A percentile compares a stretch with the other conserved stretches of the same genome.
Evolutionary conservation across 1,284 basidiomycete species (phyloP).

Genomic region (Boletus semigastroideus): DNA sequence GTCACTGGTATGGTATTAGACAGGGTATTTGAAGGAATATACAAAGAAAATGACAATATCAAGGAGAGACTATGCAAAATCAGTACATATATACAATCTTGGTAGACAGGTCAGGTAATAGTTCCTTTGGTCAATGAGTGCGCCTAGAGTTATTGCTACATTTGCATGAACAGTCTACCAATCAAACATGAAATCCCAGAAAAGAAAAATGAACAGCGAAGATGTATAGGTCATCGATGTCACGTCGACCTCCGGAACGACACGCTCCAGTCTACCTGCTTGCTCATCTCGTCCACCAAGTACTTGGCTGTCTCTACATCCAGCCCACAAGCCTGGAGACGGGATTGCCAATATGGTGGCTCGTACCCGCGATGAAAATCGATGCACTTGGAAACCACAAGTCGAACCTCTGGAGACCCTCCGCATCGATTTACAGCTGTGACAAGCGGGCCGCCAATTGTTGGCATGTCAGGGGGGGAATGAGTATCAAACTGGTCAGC

Average conservation of each 20-base stretch:
- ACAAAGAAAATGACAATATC: not conserved
- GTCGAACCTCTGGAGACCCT: constrained; percentile 16
- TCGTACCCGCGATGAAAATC: constrained; percentile 28
- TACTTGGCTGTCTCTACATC: constrained; percentile 12
- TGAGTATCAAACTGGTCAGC: constrained; percentile 4
- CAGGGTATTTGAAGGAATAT: no score
- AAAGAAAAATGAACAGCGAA: not conserved
- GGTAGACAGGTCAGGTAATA: not conserved
- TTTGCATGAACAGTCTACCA: not conserved
- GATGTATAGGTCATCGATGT: not conserved
- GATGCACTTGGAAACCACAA: constrained; percentile 26
- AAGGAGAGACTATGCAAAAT: not conserved
- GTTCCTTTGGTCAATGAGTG: not conserved
- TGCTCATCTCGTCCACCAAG: constrained; percentile 30
- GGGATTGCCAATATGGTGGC: constrained; percentile 28
- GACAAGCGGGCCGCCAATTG: constrained; percentile 24
- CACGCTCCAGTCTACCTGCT: constrained; percentile 26
- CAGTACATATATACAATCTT: not conserved
- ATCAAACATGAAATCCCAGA: not conserved
- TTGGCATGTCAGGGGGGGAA: constrained; percentile 2
- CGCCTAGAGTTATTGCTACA: constrained; percentile 7
- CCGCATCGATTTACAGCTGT: constrained; percentile 19
- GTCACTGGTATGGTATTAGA: no score
- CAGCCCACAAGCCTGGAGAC: constrained; percentile 26
- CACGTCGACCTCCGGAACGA: constrained; percentile 3